phyloP scores from a whole-genome alignment of 306 rosid genomes.

The Citrullus mucosospermus region DNA sequence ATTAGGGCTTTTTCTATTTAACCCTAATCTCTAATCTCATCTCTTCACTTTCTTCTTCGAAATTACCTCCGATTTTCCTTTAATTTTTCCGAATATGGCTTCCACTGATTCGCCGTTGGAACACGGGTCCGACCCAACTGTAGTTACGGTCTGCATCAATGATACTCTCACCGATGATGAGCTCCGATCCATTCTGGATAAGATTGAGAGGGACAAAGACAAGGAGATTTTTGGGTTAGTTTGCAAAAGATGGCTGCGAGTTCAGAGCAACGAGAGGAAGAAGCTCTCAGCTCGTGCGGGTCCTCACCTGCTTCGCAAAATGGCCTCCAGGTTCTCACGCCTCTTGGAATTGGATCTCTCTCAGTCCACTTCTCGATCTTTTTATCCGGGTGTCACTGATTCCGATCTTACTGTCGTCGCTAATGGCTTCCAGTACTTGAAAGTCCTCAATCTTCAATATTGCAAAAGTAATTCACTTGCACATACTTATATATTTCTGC shows the following conservation, averaged over 20 bases:
- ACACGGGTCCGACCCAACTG: background rate
- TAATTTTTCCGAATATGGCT: conserved; percentile 23
- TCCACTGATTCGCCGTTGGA: conserved; percentile 14
- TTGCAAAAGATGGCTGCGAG: conserved; percentile 75
- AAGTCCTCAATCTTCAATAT: conserved; percentile 51
- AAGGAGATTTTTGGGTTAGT: conserved; percentile 78
- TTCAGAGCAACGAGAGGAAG: conserved; percentile 91
- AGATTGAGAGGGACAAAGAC: conserved; percentile 50
- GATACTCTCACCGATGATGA: conserved; percentile 65
- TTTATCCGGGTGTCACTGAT: conserved; percentile 80
- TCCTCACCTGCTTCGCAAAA: conserved; percentile 63
- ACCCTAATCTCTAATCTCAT: background rate
- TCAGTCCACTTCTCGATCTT: conserved; percentile 87
- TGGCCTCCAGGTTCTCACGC: conserved; percentile 74
- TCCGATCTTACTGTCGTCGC: conserved; percentile 76
- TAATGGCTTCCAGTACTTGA: conserved; percentile 52
- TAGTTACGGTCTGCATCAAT: conserved; percentile 34
- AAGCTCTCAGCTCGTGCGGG: conserved; percentile 88
- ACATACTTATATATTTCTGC: background rate
- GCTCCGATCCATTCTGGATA: conserved; percentile 54
- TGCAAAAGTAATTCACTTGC: conserved; percentile 47
- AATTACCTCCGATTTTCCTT: background rate
- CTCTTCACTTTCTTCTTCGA: background rate
- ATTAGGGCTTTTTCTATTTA: background rate
- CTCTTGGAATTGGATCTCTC: conserved; percentile 68